phyloP scores from a whole-genome alignment of 1,139 yeast species.

The Hyphopichia burtonii region DNA sequence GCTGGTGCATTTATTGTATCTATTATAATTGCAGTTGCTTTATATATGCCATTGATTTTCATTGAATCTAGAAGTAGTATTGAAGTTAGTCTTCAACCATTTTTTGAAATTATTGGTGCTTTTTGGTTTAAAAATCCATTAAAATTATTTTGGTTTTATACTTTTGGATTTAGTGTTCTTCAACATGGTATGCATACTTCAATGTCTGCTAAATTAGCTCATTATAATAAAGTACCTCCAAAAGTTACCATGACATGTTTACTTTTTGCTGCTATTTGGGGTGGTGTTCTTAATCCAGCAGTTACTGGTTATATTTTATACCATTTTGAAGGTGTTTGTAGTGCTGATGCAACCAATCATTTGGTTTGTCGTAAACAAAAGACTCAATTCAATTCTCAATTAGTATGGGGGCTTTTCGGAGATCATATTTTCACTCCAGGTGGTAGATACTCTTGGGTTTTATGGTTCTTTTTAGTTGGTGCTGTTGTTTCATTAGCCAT shows the following conservation, averaged over 20 bases:
- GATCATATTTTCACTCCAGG: conserved; percentile 8
- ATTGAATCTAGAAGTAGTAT: conserved; percentile 6
- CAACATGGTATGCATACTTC: conserved; percentile 8
- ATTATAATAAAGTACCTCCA: conserved; percentile 18
- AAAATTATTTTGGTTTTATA: conserved; percentile 7
- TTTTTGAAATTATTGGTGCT: conserved; percentile 8
- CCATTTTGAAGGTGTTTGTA: conserved; percentile 13
- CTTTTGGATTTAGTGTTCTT: conserved; percentile 6
- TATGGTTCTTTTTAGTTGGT: conserved; percentile 14
- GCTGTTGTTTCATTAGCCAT: conserved; percentile 11
- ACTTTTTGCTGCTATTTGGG: conserved; percentile 9
- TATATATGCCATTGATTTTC: conserved; percentile 6
- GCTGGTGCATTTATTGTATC: conserved; percentile 7
- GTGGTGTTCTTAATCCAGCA: conserved; percentile 7
- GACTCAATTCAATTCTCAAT: conserved; percentile 8
- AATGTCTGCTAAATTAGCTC: conserved; percentile 12
- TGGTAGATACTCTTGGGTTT: conserved; percentile 9
- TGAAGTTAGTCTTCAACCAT: conserved; percentile 4
- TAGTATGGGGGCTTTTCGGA: conserved; percentile 10
- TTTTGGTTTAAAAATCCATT: conserved; percentile 8
- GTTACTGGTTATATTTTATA: conserved; percentile 7
- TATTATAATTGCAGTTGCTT: conserved; percentile 3
- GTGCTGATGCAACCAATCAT: conserved; percentile 7
- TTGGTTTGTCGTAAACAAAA: conserved; percentile 10
- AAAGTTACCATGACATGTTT: conserved; percentile 7